These are phyloP conservation scores for Aspergillus viridinutans DNA, from an alignment of 2,329 filamentous ascomycete genomes.

Conservation along the genomic window DNA sequence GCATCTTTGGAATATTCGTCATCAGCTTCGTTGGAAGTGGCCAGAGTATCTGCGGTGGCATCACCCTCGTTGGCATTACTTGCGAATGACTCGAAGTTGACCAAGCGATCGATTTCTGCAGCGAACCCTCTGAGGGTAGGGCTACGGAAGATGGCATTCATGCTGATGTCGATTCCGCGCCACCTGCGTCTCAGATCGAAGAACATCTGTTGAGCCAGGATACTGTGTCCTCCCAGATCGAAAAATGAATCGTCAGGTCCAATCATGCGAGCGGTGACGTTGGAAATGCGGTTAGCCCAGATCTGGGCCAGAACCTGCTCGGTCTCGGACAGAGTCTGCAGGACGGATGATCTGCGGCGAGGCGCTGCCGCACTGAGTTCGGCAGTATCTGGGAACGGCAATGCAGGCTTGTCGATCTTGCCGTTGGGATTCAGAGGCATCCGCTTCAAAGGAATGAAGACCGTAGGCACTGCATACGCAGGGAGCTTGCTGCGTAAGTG, in stretches of 20 bases:
- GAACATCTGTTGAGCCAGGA: conserved; percentile 76
- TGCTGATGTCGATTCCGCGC: conserved; percentile 62
- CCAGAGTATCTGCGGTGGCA: conserved; percentile 37
- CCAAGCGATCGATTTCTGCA: conserved; percentile 50
- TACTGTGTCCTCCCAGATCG: conserved; percentile 74
- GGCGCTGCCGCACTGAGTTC: conserved; percentile 57
- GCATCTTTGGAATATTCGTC: conserved; percentile 50
- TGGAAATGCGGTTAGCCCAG: conserved; percentile 68
- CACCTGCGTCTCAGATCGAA: conserved; percentile 63
- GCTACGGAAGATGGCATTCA: conserved; percentile 66
- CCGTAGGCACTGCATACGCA: conserved; percentile 68
- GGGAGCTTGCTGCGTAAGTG: conserved; percentile 69
- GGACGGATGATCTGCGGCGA: conserved; percentile 46
- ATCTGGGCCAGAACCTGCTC: conserved; percentile 65
- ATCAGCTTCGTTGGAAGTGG: conserved; percentile 34
- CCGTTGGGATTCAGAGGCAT: conserved; percentile 82
- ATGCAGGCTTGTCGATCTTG: conserved; percentile 73
- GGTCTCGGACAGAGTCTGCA: conserved; percentile 50
- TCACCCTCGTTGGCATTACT: conserved; percentile 38
- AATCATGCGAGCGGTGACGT: conserved; percentile 65
- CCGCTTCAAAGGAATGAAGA: conserved; percentile 67
- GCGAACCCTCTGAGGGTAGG: conserved; percentile 59
- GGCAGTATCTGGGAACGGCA: conserved; percentile 75
- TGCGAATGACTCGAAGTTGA: conserved; percentile 46
- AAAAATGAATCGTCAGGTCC: conserved; percentile 65